Evolutionary conservation across 441 rosid genomes (phyloP).

Genomic region (Pelargonium australe): DNA sequence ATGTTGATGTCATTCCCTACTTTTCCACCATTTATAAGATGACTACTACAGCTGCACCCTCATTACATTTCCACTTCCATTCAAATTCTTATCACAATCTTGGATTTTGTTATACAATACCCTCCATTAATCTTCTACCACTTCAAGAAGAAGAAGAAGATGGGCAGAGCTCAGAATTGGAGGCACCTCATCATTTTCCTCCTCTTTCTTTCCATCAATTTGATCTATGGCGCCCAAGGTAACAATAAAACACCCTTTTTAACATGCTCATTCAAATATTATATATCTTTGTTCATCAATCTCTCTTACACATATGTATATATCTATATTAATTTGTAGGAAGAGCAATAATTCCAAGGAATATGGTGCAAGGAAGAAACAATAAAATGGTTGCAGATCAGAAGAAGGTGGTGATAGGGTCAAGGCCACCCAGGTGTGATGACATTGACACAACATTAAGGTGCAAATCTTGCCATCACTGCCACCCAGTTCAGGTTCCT

Average conservation of each 20-base stretch:
- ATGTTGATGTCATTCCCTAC: no score
- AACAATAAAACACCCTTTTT: no score
- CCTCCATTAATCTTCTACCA: no score
- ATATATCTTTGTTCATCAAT: no score
- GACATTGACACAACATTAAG: conserved; percentile 21
- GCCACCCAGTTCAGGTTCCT: conserved; percentile 89
- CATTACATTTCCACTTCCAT: no score
- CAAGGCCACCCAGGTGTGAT: conserved; percentile 85
- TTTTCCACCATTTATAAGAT: no score
- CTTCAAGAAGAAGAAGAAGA: background rate
- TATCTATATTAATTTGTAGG: background rate
- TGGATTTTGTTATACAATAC: no score
- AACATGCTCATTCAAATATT: no score
- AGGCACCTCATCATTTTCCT: background rate
- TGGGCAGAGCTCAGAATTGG: background rate
- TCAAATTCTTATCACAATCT: no score
- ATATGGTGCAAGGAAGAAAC: background rate
- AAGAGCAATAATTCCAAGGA: background rate
- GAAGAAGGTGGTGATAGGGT: conserved; percentile 46
- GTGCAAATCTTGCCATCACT: conserved; percentile 64
- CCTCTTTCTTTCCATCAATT: background rate
- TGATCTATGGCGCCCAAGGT: background rate
- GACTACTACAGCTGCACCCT: no score
- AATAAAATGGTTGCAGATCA: conserved; percentile 13
- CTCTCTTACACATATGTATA: no score